These are phyloP conservation scores for Canavalia gladiata DNA, from an alignment of 306 rosid genomes.

Conservation along the genomic window DNA sequence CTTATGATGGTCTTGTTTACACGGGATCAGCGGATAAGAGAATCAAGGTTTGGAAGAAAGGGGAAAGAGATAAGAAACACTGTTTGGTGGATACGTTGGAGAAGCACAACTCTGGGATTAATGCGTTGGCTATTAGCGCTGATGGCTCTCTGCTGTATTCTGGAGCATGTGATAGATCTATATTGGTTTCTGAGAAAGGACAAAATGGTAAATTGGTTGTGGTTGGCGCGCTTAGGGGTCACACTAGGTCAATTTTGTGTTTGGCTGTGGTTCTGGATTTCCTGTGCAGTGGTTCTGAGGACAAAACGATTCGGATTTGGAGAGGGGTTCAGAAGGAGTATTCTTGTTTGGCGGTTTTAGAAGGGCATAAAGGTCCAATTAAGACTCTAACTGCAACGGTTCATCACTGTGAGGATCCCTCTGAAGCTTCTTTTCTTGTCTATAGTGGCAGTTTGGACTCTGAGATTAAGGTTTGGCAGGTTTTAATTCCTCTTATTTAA, in stretches of 20 bases:
- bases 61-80: conserved; percentile 60
- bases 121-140: conserved; percentile 74
- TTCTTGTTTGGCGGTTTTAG: conserved; percentile 72
- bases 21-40: conserved; percentile 91
- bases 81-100: conserved; percentile 62
- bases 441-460: conserved; percentile 89
- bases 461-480: conserved; percentile 78
- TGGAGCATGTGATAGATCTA: conserved; percentile 87
- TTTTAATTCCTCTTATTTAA: conserved; percentile 59
- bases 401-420: conserved; percentile 45
- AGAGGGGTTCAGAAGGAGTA: conserved; percentile 62
- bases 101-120: conserved; percentile 82
- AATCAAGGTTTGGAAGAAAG: conserved; percentile 79
- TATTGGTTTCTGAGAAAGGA: conserved; percentile 73
- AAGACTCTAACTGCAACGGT: conserved; percentile 72
- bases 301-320: conserved; percentile 82
- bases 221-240: conserved; percentile 81
- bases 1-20: conserved; percentile 71
- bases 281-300: conserved; percentile 92
- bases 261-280: conserved; percentile 69
- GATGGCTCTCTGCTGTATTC: conserved; percentile 75
- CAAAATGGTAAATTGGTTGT: conserved; percentile 57
- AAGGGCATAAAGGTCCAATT: conserved; percentile 83
- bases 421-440: conserved; percentile 55
- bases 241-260: conserved; percentile 74